Evolutionary conservation across 192 early-diverging fungal species (phyloP), one percentile per base, ranked within the genome.

Genomic region (Coemansia sp.): DNA sequence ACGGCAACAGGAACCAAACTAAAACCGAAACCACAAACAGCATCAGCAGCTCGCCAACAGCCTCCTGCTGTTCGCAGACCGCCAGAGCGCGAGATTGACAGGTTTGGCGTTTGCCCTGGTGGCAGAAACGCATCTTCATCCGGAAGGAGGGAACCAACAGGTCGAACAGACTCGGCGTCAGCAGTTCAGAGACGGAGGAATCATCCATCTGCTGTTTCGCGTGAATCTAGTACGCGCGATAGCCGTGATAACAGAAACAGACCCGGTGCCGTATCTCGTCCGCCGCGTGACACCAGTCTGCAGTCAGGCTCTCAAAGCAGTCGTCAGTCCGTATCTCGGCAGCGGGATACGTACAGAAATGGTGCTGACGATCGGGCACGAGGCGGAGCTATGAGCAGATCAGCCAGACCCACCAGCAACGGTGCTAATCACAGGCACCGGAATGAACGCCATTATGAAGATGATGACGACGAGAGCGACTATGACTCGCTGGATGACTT

Each of bases 401-500:
- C 57, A 4, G 18, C 25, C 45, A 46, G 19, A 38, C 44, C 25
- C n/a, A 23, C 10, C 27, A 38, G 18, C 13, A 15, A 30, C 18
- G 19, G 45, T 49, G 44, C 47, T 7, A 49, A 6, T 15, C 37
- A 40, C 3, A 49, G 47, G 10, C 19, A 7, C 43, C 43, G 18
- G 17, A n/a, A 45, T n/a, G 19, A 17, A 7, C 52, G 19, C 17
- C 11, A 19, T 19, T 24, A 42, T 15, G 39, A 25, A 11, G 21
- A 42, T 13, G 27, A 52, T 9, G 38, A 55, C 6, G 46, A 64
- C 9, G 69, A 65, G 38, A 70, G 67, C 59, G 76, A 69, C 34
- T 69, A 73, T 9, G 71, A 79, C 50, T 79, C 76, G 15, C 19
- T 79, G 66, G 76, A 79, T 25, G 76, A 79, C 53, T 79, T 79